Percentiles rank a stretch among this genome's conserved stretches.
phyloP scores from a whole-genome alignment of 2,329 filamentous ascomycete genomes.

The Sclerotinia trifoliorum region DNA sequence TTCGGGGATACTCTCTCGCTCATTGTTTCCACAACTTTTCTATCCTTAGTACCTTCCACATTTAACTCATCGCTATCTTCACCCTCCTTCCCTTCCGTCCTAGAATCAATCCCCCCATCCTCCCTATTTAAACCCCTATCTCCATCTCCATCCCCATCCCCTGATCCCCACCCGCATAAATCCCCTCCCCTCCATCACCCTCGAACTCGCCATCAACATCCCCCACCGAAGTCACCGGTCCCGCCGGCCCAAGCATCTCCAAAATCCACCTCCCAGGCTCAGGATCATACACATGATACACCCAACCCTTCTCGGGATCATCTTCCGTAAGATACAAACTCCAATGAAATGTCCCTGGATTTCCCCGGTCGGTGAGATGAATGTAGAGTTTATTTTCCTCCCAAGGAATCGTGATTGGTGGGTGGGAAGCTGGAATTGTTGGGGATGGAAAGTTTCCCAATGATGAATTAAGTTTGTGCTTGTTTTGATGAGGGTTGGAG shows the following conservation, averaged over 20 bases:
- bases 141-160: neutral
- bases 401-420: neutral
- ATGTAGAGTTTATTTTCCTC: neutral
- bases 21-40: no score
- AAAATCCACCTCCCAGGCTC: neutral
- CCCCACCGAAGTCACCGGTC: neutral
- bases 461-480: no score
- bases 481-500: no score
- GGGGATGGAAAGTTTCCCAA: no score
- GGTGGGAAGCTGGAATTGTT: no score
- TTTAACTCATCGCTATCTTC: neutral
- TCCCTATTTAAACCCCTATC: no score
- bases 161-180: no score
- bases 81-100: neutral
- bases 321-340: slow-evolving; percentile 1
- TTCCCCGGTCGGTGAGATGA: neutral
- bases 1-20: no score
- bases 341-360: slow-evolving; percentile 11
- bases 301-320: neutral
- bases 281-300: slow-evolving; percentile 6
- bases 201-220: neutral
- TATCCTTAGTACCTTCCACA: no score
- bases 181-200: neutral
- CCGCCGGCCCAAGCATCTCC: neutral
- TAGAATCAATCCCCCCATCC: neutral